Conservation (phyloP, 768 basidiomycete species). For the Mycena filopes region DNA sequence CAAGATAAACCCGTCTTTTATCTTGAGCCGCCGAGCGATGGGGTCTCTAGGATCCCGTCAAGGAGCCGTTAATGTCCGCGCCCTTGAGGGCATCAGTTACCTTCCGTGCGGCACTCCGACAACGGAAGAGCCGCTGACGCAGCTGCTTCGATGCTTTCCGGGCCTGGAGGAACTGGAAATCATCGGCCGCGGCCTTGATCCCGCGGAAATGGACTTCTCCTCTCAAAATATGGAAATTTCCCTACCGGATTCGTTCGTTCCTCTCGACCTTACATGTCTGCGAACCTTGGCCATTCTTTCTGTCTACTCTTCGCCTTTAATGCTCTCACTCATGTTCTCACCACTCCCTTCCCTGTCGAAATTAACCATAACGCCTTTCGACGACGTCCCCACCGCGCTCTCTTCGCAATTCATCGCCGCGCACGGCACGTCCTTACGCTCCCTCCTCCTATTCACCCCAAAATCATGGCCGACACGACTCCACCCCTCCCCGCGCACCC, state of each 20-base stretch:
- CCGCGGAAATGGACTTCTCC: slow-evolving; percentile 56
- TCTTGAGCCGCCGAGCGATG: slow-evolving; percentile 70
- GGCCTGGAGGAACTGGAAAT: slow-evolving; percentile 74
- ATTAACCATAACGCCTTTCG: slow-evolving; percentile 78
- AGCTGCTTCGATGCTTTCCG: slow-evolving; percentile 63
- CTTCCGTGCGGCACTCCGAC: slow-evolving; percentile 44
- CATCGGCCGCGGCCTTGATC: slow-evolving; percentile 68
- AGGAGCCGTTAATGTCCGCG: slow-evolving; percentile 58
- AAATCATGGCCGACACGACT: slow-evolving; percentile 74
- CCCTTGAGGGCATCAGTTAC: slow-evolving; percentile 68
- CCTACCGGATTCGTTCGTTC: slow-evolving; percentile 48
- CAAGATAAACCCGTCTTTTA: slow-evolving; percentile 63
- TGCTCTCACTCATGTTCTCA: slow-evolving; percentile 67
- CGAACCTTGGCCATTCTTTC: slow-evolving; percentile 71
- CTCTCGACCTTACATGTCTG: slow-evolving; percentile 66
- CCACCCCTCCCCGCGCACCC: slow-evolving; percentile 60
- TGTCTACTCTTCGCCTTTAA: slow-evolving; percentile 72
- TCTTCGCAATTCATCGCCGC: slow-evolving; percentile 65
- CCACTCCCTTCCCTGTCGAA: slow-evolving; percentile 71
- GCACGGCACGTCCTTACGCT: slow-evolving; percentile 68
- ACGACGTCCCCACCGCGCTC: slow-evolving; percentile 70
- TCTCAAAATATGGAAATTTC: slow-evolving; percentile 37
- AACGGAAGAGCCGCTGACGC: slow-evolving; percentile 68
- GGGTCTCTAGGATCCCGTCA: slow-evolving; percentile 62
- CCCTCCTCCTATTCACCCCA: slow-evolving; percentile 74